Conservation (phyloP, 345 rosid genomes). For the Eucalyptus dawsonii region DNA sequence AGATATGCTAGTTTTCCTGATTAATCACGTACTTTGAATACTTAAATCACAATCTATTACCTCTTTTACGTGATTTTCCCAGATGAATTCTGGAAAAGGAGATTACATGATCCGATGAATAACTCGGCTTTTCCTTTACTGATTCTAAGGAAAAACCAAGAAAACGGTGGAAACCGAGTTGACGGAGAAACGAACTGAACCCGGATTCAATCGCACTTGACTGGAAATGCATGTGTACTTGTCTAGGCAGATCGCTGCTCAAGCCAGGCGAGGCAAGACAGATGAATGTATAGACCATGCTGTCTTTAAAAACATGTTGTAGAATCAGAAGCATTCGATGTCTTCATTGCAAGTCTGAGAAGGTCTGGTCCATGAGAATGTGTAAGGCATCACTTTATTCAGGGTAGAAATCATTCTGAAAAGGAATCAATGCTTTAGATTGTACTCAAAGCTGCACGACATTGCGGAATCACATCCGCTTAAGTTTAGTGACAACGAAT, state of each 20-base stretch:
- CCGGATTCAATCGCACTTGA: neutral
- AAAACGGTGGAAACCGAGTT: neutral
- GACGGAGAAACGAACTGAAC: neutral
- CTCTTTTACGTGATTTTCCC: neutral
- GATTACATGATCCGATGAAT: neutral
- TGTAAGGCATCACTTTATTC: neutral
- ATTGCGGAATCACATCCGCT: neutral
- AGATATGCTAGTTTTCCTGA: neutral
- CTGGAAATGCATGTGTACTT: neutral
- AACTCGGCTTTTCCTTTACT: neutral
- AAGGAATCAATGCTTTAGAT: neutral
- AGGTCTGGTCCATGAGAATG: neutral
- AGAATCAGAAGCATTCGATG: neutral
- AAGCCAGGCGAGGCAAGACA: neutral
- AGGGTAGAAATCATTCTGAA: neutral
- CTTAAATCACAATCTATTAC: neutral
- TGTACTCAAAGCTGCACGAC: neutral
- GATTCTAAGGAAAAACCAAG: neutral
- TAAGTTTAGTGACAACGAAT: neutral
- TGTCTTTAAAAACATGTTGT: neutral
- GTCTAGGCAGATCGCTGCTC: neutral
- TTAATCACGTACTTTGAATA: neutral
- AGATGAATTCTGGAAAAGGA: neutral
- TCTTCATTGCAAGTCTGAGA: neutral
- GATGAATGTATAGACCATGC: neutral